Conservation (phyloP, 2,329 filamentous ascomycete genomes). For the Trichoderma hamatum region DNA sequence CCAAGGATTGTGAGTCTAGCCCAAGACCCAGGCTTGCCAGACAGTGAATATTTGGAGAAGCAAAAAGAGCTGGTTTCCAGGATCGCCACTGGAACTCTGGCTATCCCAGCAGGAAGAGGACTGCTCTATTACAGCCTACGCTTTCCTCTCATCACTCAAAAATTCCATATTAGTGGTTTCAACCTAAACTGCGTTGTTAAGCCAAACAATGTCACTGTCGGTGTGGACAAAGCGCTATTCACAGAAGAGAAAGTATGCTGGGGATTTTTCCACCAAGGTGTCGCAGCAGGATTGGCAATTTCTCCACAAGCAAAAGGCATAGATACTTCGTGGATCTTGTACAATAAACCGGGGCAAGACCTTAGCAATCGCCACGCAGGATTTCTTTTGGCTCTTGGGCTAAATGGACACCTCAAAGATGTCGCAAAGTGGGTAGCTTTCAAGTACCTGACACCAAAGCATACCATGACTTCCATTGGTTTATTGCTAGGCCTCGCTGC, state of each 20-base stretch:
- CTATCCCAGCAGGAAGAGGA: constrained; percentile 83
- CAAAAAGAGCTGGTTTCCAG: constrained; percentile 89
- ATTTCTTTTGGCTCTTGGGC: constrained; percentile 83
- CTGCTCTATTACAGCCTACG: constrained; percentile 87
- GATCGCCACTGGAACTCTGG: constrained; percentile 83
- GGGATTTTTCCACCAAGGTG: constrained; percentile 98
- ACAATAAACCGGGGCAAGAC: constrained; percentile 87
- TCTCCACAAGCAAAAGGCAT: constrained; percentile 89
- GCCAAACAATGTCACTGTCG: constrained; percentile 87
- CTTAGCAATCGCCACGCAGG: constrained; percentile 96
- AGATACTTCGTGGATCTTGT: constrained; percentile 97
- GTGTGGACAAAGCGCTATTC: constrained; percentile 84
- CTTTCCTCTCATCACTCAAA: constrained; percentile 88
- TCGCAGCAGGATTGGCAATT: constrained; percentile 88
- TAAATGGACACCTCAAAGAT: constrained; percentile 92
- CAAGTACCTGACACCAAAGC: constrained; percentile 98
- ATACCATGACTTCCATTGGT: constrained; percentile 98
- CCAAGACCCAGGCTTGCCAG: constrained; percentile 75
- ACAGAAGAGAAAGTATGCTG: constrained; percentile 97
- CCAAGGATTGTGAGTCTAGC: constrained; percentile 77
- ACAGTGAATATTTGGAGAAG: constrained; percentile 84
- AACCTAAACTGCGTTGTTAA: constrained; percentile 90
- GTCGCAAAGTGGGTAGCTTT: constrained; percentile 98
- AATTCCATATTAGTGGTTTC: constrained; percentile 86
- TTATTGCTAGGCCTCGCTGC: constrained; percentile 89